Conservation (phyloP, 495 filamentous ascomycete species). For the Aspergillus sparsus region DNA sequence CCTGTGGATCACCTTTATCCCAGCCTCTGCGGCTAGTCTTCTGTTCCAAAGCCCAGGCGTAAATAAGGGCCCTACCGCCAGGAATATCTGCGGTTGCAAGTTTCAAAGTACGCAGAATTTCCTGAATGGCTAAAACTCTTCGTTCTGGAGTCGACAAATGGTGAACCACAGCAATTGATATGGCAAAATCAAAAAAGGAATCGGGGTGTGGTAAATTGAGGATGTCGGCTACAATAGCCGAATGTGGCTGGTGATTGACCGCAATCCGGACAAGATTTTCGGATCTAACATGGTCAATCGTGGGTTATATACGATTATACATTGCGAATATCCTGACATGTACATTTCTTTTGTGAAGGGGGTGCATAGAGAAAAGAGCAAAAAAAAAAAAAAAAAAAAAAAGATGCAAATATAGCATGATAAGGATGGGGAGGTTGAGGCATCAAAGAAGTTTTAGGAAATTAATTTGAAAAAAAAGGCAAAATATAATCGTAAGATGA, state of each 20-base stretch:
- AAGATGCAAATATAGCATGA: constrained; percentile 18
- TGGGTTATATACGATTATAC: constrained; percentile 5
- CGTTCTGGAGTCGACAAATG: constrained; percentile 84
- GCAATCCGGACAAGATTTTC: constrained; percentile 76
- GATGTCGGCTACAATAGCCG: constrained; percentile 70
- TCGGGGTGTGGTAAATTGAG: constrained; percentile 68
- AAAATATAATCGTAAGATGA: constrained; percentile 19
- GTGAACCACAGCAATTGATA: constrained; percentile 93
- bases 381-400: background rate
- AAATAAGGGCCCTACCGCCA: constrained; percentile 72
- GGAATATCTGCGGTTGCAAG: constrained; percentile 30
- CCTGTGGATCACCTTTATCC: constrained; percentile 83
- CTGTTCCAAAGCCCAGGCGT: constrained; percentile 98
- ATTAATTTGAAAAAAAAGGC: constrained; percentile 12
- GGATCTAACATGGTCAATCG: constrained; percentile 52
- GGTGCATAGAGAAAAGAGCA: no score
- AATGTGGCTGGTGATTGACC: constrained; percentile 58
- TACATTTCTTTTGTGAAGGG: background rate
- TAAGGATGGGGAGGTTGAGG: constrained; percentile 7
- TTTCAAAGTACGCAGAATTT: constrained; percentile 69
- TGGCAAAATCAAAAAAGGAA: constrained; percentile 81
- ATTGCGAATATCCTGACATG: constrained; percentile 4
- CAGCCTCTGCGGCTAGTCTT: constrained; percentile 85
- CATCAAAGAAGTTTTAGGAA: constrained; percentile 6
- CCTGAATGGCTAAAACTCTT: constrained; percentile 69